phyloP scores from a whole-genome alignment of 2,329 filamentous ascomycete species.

The Sphaerulina musiva region DNA sequence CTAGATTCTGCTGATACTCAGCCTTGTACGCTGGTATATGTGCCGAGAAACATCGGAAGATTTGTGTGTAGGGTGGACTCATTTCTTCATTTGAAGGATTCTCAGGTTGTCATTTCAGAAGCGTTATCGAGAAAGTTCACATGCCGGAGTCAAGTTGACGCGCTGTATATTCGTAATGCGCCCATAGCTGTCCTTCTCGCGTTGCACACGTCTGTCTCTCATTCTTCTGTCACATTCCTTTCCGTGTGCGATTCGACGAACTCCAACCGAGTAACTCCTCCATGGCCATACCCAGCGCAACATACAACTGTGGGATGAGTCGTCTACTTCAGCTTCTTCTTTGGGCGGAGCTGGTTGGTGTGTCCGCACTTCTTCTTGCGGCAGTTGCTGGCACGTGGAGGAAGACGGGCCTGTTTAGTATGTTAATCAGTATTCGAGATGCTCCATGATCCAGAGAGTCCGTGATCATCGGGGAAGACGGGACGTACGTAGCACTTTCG shows the following conservation, averaged over 20 bases:
- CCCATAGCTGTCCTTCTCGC: slow-evolving; percentile 9
- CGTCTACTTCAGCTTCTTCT: slow-evolving; percentile 98
- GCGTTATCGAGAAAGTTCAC: slow-evolving; percentile 1
- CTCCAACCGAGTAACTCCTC: slow-evolving; percentile 7
- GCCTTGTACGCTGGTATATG: too few relatives aligned
- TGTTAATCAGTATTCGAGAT: slow-evolving; percentile 10
- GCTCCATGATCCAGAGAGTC: slow-evolving; percentile 21
- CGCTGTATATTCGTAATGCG: neutral
- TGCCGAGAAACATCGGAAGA: too few relatives aligned
- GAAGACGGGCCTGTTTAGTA: slow-evolving; percentile 62
- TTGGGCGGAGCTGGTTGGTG: slow-evolving; percentile 99
- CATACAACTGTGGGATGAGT: slow-evolving; percentile 4
- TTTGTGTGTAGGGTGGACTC: too few relatives aligned
- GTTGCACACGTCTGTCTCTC: slow-evolving; percentile 1
- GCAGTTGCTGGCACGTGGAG: slow-evolving; percentile 99
- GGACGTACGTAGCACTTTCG: slow-evolving; percentile 96
- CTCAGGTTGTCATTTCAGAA: slow-evolving; percentile 9
- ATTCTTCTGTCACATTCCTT: neutral
- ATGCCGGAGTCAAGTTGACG: slow-evolving; percentile 11
- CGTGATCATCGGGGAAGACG: neutral
- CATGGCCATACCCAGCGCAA: neutral
- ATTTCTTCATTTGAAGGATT: slow-evolving; percentile 4
- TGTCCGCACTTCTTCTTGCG: slow-evolving; percentile 99
- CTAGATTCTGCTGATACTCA: too few relatives aligned
- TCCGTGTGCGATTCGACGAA: neutral